A percentile compares a stretch with the other conserved stretches of the same genome.
These are phyloP conservation scores for Zychaea mexicana DNA, from an alignment of 371 early-diverging fungal species.

Conservation along the genomic window DNA sequence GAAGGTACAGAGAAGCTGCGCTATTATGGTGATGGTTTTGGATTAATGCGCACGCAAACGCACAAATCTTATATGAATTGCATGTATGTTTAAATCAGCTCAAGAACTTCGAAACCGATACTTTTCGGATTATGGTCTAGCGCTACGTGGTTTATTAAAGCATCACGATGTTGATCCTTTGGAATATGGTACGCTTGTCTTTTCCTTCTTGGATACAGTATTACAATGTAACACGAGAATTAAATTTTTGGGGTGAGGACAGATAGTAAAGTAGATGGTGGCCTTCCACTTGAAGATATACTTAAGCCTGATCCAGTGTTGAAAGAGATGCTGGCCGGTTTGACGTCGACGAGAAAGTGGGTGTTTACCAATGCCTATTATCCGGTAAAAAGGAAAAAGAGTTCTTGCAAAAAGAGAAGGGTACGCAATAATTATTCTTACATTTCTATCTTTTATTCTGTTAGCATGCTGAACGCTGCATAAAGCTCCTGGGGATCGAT, in stretches of 20 bases:
- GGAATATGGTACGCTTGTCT: conserved; percentile 50
- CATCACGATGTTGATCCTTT: conserved; percentile 71
- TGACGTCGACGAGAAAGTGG: conserved; percentile 68
- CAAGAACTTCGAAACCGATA: conserved; percentile 57
- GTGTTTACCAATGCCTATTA: conserved; percentile 85
- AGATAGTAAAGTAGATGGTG: conserved; percentile 73
- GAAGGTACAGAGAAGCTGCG: conserved; percentile 23
- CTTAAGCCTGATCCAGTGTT: conserved; percentile 65
- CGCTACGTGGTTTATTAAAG: conserved; percentile 74
- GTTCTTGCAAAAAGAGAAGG: too few species aligned
- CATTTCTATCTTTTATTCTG: not conserved
- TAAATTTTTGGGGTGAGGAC: too few species aligned
- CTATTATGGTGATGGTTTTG: too few species aligned
- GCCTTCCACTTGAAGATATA: conserved; percentile 70
- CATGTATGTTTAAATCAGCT: conserved; percentile 21
- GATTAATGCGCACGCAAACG: too few species aligned
- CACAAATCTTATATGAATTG: too few species aligned
- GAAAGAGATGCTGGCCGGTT: conserved; percentile 60
- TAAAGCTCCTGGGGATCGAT: conserved; percentile 63
- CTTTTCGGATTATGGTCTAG: conserved; percentile 73
- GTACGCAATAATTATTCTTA: not conserved
- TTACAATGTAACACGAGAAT: too few species aligned
- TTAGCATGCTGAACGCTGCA: conserved; percentile 74
- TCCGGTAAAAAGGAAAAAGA: too few species aligned
- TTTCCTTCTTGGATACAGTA: not conserved